These are phyloP conservation scores for Marchantia polymorpha DNA, from an alignment of 225 moss, liverwort and hornwort genomes.

Conservation along the genomic window DNA sequence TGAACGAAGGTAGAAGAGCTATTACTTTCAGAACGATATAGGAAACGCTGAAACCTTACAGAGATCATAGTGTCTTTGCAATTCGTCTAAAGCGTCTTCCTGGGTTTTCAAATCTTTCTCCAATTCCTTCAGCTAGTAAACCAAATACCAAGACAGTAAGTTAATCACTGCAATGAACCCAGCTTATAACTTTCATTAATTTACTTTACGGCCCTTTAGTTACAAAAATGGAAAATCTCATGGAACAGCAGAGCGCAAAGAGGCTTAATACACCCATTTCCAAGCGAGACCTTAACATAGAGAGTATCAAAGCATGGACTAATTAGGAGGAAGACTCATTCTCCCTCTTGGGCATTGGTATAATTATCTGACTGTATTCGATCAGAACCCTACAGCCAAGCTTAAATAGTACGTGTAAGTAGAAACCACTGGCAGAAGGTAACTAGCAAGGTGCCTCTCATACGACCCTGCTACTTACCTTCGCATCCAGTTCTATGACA, in stretches of 20 bases:
- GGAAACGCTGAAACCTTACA: background rate
- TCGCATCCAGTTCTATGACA: conserved; percentile 69
- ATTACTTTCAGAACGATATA: too few relatives aligned
- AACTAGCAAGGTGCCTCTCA: background rate
- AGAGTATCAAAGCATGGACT: background rate
- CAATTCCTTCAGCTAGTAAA: conserved; percentile 58
- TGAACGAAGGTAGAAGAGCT: background rate
- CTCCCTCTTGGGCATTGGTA: background rate
- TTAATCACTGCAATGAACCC: background rate
- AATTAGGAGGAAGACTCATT: background rate
- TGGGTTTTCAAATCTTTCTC: conserved; percentile 52
- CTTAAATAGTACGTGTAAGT: background rate
- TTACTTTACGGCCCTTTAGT: too few relatives aligned
- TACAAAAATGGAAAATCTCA: too few relatives aligned
- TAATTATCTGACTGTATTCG: background rate
- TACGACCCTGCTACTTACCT: conserved; percentile 40
- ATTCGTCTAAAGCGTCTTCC: conserved; percentile 34
- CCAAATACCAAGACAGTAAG: background rate
- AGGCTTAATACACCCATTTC: too few relatives aligned
- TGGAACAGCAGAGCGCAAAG: too few relatives aligned
- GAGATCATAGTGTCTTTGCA: conserved; percentile 5
- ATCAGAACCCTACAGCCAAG: background rate
- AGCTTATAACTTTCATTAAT: background rate
- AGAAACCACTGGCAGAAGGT: background rate
- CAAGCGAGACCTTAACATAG: background rate